Evolutionary conservation across 495 filamentous ascomycete species (phyloP).

Genomic region (Neurospora sp.): DNA sequence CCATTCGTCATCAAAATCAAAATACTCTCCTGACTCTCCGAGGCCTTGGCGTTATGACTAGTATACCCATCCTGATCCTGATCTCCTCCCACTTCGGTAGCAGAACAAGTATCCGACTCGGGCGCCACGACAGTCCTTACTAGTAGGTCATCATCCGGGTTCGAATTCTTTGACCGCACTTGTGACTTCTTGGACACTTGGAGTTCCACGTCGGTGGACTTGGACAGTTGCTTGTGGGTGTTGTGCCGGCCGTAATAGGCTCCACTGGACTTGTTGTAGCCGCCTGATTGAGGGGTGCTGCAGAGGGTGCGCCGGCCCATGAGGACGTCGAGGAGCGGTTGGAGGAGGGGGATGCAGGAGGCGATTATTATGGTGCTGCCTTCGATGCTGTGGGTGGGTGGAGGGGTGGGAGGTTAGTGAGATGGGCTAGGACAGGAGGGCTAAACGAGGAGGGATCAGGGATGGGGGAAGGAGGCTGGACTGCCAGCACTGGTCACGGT

Average conservation of each 20-base stretch:
- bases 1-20: not conserved
- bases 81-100: not conserved
- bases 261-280: not conserved
- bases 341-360: slow-evolving; percentile 38
- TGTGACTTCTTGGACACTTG: not conserved
- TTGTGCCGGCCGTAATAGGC: not conserved
- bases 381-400: slow-evolving; percentile 26
- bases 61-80: not conserved
- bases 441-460: too few relatives aligned
- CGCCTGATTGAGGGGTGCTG: not conserved
- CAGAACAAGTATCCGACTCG: not conserved
- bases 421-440: too few relatives aligned
- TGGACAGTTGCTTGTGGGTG: not conserved
- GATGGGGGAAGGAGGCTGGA: too few relatives aligned
- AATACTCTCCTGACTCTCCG: not conserved
- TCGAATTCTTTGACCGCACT: not conserved
- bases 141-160: not conserved
- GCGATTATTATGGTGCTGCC: slow-evolving; percentile 39
- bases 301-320: not conserved
- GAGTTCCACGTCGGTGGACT: not conserved
- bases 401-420: not conserved
- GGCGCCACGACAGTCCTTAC: not conserved
- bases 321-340: slow-evolving; percentile 28
- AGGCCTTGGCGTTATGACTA: not conserved
- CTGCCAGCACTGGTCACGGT: too few relatives aligned